Base-by-base conservation (phyloP, 2,329 filamentous ascomycete species). In the Meredithiella fracta region DNA sequence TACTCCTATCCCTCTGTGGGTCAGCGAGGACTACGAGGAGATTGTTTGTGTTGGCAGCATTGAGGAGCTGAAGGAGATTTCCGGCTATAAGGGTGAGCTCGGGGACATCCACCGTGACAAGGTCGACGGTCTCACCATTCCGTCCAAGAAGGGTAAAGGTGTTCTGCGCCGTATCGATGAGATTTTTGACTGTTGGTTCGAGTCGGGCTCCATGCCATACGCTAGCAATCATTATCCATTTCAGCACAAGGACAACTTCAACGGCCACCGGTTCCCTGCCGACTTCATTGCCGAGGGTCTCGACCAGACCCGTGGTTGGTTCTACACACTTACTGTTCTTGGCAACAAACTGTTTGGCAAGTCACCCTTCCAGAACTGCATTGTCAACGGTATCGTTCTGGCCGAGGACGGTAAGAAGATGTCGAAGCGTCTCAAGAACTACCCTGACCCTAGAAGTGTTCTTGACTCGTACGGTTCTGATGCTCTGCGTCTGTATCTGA, bases 381-480 rank as follows among this genome's bases (percentile, higher is more conserved):
- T 64, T 34, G 62, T 64, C n/a, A 64, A 64, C 26, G 61, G 62
- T 8, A 62, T 65, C 25, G 62, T 65, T 3, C 57, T 65, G 8
- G 63, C 63, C 8, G 63, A 63, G 52, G 62, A 64, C 20, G 62
- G 63, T 8, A 65, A 64, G 60, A 63, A 64, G 53, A 64, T 65
- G 63, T 62, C 63, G 8, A 65, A 64, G 57, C 60, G 63, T 37
- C 60, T 64, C 31, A 63, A 64, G 56, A 65, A 65, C 59, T 65
- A 62, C 51, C 63, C 62, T 5, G 61, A 63, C 37, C 62, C 62
- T 2, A 47, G 26, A 1, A 55, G 54, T 25, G 58, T 65, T 22
- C 58, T 64, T 8, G 52, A 62, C 22, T 55, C 59, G 3, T 62
- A 63, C 49, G 63, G 62, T 20, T 64, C 61, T 5, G 63, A 65